Base-by-base conservation (phyloP, 2,329 filamentous ascomycete species). In the Colletotrichum godetiae region DNA sequence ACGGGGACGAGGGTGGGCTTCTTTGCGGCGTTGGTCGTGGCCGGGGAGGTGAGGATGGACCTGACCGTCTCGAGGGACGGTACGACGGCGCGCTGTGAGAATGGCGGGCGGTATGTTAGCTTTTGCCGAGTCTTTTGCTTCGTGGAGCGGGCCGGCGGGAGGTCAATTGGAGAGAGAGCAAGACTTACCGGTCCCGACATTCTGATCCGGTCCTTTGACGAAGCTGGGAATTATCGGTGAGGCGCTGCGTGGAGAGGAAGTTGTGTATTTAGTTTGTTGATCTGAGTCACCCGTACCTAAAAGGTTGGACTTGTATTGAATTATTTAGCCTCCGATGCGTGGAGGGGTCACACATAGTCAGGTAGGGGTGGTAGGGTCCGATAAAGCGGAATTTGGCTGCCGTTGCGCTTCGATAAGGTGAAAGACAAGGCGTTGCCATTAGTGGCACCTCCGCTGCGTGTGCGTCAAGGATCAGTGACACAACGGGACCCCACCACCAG, bases 1-100 rank as follows among this genome's bases (percentile, higher is more conserved):
- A 98, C 83, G 2, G 95, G 95, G 10, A 98, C 90, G 75, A 97
- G 89, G 78, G 97, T 98, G 15, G 92, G 82, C 76, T 82, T 79
- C 76, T 82, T 79, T 58, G 73, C 77, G 62, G 74, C 76, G 22
- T 71, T 65, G 55, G 68, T 82, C 58, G 80, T 49, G 49, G 65
- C 65, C 24, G 76, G 72, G 49, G 79, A 78, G 37, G 76, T 31
- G 70, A 88, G 79, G 67, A 88, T 77, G 57, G 84, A 81, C 73
- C 81, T 82, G 67, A 88, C 84, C 68, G 83, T 85, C 72, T 87
- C 84, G 73, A 88, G 81, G 59, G 86, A 84, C 75, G 86, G 86
- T 55, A 85, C 79, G 73, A 87, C 80, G 75, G 80, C 80, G 78
- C 80, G 82, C 84, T 86, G 78, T 46, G 72, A 63, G 27, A 27